Evolutionary conservation across 2,329 filamentous ascomycete species (phyloP).

Genomic region (Botrytis cinerea): DNA sequence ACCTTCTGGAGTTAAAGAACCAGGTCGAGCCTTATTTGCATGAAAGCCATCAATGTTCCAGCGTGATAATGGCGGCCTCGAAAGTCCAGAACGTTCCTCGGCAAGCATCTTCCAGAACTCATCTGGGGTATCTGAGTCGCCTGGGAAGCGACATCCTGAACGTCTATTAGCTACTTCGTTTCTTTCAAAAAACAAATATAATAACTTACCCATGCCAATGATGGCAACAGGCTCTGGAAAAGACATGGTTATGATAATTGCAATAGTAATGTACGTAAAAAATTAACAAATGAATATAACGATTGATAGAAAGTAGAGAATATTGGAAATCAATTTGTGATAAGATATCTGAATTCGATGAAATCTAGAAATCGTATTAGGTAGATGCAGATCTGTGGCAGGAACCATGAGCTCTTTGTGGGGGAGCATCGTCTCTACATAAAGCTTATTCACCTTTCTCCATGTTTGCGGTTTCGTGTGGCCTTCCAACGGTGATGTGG

Average conservation of each 20-base stretch:
- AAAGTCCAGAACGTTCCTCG: slow-evolving; percentile 22
- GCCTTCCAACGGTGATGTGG: background rate
- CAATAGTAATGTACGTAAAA: background rate
- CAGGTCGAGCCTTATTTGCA: slow-evolving; percentile 24
- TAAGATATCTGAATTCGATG: background rate
- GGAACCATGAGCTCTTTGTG: background rate
- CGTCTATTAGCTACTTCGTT: background rate
- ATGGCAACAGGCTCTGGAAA: slow-evolving; percentile 41
- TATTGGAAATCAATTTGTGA: background rate
- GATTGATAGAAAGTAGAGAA: background rate
- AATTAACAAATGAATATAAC: background rate
- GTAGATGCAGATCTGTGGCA: background rate
- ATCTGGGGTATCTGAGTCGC: slow-evolving; percentile 38
- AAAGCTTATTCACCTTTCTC: background rate
- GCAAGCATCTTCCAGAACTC: slow-evolving; percentile 31
- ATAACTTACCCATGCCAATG: slow-evolving; percentile 40
- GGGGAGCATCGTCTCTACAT: background rate
- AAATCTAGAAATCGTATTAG: background rate
- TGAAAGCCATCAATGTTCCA: slow-evolving; percentile 31
- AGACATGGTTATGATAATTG: background rate
- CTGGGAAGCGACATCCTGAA: slow-evolving; percentile 50
- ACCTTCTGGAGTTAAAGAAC: slow-evolving; percentile 23
- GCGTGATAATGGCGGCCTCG: slow-evolving; percentile 27
- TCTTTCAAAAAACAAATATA: background rate
- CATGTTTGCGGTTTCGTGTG: background rate